Conservation (phyloP, 768 basidiomycete species). For the Pholiota microspora region DNA sequence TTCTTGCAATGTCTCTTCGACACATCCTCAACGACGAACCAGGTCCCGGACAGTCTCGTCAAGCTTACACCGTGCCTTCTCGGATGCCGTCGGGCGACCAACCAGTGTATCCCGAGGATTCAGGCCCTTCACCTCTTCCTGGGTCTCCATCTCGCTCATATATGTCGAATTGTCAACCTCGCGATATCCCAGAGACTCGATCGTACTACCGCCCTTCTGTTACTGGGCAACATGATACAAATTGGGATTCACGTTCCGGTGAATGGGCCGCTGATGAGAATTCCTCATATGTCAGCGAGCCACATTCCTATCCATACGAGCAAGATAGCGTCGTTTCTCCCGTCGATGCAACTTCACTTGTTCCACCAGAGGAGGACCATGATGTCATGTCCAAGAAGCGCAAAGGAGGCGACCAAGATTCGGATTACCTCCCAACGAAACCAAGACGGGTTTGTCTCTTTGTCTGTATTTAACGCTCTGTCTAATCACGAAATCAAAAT, state of each 20-base stretch:
- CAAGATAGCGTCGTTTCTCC: slow-evolving; percentile 17
- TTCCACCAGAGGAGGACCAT: slow-evolving; percentile 18
- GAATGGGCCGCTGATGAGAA: slow-evolving; percentile 20
- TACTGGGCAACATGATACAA: slow-evolving; percentile 47
- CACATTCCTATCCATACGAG: slow-evolving; percentile 19
- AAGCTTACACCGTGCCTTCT: slow-evolving; percentile 30
- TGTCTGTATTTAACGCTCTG: background rate
- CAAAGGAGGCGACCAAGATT: slow-evolving; percentile 22
- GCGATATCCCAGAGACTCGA: slow-evolving; percentile 13
- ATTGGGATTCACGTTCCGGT: slow-evolving; percentile 35
- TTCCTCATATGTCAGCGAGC: slow-evolving; percentile 15
- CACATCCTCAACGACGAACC: slow-evolving; percentile 80
- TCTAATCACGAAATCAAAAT: too few relatives aligned
- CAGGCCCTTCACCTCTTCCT: slow-evolving; percentile 25
- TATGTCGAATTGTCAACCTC: slow-evolving; percentile 15
- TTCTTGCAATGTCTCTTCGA: slow-evolving; percentile 64
- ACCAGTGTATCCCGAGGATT: slow-evolving; percentile 20
- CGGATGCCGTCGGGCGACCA: slow-evolving; percentile 18
- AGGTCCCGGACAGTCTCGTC: slow-evolving; percentile 32
- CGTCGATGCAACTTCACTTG: slow-evolving; percentile 12
- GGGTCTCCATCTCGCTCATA: slow-evolving; percentile 22
- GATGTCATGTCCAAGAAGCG: slow-evolving; percentile 25
- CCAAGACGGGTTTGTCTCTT: slow-evolving; percentile 21
- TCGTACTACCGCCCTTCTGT: slow-evolving; percentile 17
- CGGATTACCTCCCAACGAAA: slow-evolving; percentile 24